Evolutionary conservation across 2,329 filamentous ascomycete genomes (phyloP), one percentile per base, ranked within the genome.

Genomic region (Ceratocystiopsis sp.): DNA sequence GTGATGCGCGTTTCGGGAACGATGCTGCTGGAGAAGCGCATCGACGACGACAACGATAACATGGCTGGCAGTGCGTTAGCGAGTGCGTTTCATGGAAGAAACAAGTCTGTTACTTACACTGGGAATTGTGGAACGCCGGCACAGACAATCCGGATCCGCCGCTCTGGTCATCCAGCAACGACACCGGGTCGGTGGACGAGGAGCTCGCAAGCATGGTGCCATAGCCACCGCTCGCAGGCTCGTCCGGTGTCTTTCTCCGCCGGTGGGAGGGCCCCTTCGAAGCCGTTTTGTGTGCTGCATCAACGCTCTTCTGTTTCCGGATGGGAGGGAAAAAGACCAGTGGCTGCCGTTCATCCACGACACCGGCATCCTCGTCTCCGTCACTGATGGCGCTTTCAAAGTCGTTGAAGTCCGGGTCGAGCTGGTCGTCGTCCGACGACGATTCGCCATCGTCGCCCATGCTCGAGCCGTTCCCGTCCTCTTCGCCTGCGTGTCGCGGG

Each of bases 21-120:
- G 0, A 82, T 75, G 7, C 74, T 75, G 41, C 80, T 86, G 0
- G 78, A 80, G 56, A 89, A 89, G 35, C 74, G 73, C 38, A 71
- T 65, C 13, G 67, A 61, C 2, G 71, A 70, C 13, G 47, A 43
- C 3, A 29, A 29, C 25, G 25, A 29, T 8, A 29, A 29, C 25
- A 29, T 29, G 4, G 25, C 25, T 29, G 10, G 10, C 25, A 10
- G 9, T 8, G 10, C 6, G 25, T 29, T 29, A 29, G 25, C 25
- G 6, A 8, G 25, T 29, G 25, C 4, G 25, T 11, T 29, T 29
- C n/a, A 37, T 4, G 16, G 16, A 3, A 11, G 3, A 37, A 16
- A 37, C 10, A 11, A 11, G 10, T 38, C 21, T 3, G 10, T 5
- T 17, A 35, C 39, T 35, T 41, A 44, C 38, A 13, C n/a, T 17